A percentile compares a stretch with the other conserved stretches of the same genome.
Evolutionary conservation across 1,139 yeast species (phyloP).

Genomic region (Pneumocystis canis): DNA sequence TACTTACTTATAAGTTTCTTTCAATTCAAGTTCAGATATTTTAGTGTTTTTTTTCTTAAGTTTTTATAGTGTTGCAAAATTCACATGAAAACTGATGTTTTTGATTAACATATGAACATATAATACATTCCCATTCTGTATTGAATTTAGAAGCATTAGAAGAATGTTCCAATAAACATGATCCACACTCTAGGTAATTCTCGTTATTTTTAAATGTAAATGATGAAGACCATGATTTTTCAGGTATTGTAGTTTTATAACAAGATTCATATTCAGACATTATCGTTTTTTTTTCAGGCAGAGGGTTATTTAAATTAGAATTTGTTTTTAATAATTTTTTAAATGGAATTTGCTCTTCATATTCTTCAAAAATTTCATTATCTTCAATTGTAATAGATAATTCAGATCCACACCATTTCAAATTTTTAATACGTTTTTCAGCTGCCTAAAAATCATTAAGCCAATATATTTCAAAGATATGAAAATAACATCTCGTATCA

Average conservation of each 20-base stretch:
- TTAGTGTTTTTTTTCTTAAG: background rate
- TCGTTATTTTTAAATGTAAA: background rate
- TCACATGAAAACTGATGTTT: background rate
- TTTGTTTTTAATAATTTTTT: background rate
- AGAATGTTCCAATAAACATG: background rate
- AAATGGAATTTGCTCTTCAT: background rate
- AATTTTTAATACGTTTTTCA: background rate
- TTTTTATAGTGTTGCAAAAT: background rate
- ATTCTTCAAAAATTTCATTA: background rate
- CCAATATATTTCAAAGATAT: background rate
- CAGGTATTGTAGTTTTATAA: background rate
- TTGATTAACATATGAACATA: background rate
- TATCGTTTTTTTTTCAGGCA: background rate
- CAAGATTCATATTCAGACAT: background rate
- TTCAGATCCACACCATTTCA: background rate
- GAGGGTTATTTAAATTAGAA: background rate
- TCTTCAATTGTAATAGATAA: background rate
- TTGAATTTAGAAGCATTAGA: background rate
- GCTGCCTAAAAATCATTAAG: background rate
- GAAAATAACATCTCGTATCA: background rate
- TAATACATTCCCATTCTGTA: background rate
- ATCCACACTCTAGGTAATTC: background rate
- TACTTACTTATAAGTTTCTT: no score
- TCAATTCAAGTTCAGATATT: background rate
- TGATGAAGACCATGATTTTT: background rate